A percentile compares a stretch with the other conserved stretches of the same genome.
These are phyloP conservation scores for Cicer pinnatifidum DNA, from an alignment of 306 rosid species.

Conservation along the genomic window DNA sequence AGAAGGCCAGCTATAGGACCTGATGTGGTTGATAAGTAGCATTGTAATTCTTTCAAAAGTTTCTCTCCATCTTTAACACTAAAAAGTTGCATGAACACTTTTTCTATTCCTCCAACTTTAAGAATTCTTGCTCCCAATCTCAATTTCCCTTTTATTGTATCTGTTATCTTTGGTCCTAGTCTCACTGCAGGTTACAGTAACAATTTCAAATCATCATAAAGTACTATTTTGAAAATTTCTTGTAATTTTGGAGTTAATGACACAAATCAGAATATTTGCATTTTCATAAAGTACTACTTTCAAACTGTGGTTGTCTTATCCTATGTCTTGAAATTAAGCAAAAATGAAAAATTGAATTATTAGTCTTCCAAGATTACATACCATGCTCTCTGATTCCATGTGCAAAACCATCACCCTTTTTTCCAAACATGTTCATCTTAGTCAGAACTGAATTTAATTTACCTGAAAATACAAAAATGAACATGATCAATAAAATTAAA, in stretches of 20 bases:
- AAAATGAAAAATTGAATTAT: conserved; percentile 12
- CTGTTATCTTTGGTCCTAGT: conserved; percentile 64
- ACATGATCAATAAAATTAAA: background rate
- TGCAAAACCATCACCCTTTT: conserved; percentile 44
- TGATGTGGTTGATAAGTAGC: conserved; percentile 76
- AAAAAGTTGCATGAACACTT: conserved; percentile 63
- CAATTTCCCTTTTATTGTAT: conserved; percentile 76
- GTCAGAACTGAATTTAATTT: conserved; percentile 42
- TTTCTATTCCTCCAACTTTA: conserved; percentile 68
- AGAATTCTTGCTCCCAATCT: conserved; percentile 75
- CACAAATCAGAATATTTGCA: background rate
- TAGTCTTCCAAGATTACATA: conserved; percentile 21
- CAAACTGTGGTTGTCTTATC: background rate
- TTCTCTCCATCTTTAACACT: conserved; percentile 64
- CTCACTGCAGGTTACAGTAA: conserved; percentile 54
- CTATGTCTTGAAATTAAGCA: background rate
- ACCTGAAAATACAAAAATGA: conserved; percentile 39
- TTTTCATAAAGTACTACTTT: background rate
- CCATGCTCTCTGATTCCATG: conserved; percentile 58
- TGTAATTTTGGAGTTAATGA: background rate
- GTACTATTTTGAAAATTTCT: background rate
- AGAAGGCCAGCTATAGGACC: conserved; percentile 92
- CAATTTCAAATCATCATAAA: conserved; percentile 15
- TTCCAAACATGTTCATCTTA: conserved; percentile 44
- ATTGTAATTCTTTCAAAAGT: conserved; percentile 65